Evolutionary conservation across 2,329 filamentous ascomycete species (phyloP).

Genomic region (Penicillium sp.): DNA sequence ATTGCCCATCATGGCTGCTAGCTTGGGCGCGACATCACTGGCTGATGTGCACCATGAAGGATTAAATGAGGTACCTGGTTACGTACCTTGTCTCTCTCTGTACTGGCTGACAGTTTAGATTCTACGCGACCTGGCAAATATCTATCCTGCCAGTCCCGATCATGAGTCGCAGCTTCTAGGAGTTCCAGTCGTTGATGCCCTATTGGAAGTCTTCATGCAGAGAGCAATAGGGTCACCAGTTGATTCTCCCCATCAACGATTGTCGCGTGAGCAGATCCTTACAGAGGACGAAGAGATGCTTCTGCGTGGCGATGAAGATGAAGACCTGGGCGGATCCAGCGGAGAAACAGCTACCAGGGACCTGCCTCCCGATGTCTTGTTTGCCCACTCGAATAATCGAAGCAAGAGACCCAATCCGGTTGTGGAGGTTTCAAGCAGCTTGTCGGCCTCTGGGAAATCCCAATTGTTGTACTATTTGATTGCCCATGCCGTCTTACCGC

Average conservation of each 20-base stretch:
- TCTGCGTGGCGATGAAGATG: conserved; percentile 2
- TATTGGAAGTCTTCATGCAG: conserved; percentile 37
- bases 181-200: conserved; percentile 45
- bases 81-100: background rate
- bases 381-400: conserved; percentile 5
- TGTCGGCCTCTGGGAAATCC: conserved; percentile 53
- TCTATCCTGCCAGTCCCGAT: conserved; percentile 18
- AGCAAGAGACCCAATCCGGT: conserved; percentile 30
- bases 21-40: conserved; percentile 51
- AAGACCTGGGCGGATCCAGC: background rate
- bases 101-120: conserved; percentile 14
- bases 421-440: conserved; percentile 52
- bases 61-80: conserved; percentile 47
- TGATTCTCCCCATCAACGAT: conserved; percentile 5
- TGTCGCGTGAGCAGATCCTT: background rate
- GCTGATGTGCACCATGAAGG: conserved; percentile 47
- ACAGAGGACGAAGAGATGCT: conserved; percentile 17
- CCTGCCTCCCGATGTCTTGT: conserved; percentile 3
- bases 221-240: conserved; percentile 5
- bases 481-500: conserved; percentile 49
- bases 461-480: conserved; percentile 55
- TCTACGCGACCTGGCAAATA: conserved; percentile 28
- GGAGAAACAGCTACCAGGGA: background rate
- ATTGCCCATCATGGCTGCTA: conserved; percentile 35
- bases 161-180: conserved; percentile 33